Evolutionary conservation across 2,329 filamentous ascomycete species (phyloP), one percentile per base, ranked within the genome.

Genomic region (Huntiella savannae): DNA sequence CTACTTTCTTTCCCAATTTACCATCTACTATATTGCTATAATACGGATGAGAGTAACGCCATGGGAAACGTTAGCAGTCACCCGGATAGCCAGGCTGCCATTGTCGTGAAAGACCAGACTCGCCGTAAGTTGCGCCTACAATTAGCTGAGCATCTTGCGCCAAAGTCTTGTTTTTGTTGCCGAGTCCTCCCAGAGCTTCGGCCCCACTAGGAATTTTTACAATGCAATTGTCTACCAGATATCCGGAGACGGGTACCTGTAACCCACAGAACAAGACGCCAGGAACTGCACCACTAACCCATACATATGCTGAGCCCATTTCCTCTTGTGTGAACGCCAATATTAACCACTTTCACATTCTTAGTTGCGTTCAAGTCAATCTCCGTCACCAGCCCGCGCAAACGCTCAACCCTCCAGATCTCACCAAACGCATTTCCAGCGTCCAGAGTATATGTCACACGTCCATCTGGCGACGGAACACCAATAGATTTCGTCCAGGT

Each of bases 41-140:
- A 13, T 22, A 40, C 49, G 49, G 40, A 51, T 54, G 49, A 51
- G 41, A 32, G 40, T 51, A 55, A 62, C 65, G 73, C 64, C 62
- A 98, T 98, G 91, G 91, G 91, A 59, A 86, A 82, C 68, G 79
- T 95, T 63, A 79, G 77, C 62, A 95, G 87, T 70, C 82, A 78
- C 63, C 77, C 79, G 57, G 87, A 93, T 56, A 87, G 95, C 58
- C 82, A 77, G 60, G 72, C 76, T 55, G 65, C 75, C 56, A 68
- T 96, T 60, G 92, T 82, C 62, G 69, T 96, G 59, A 81, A 82
- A 66, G 91, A 98, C 61, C 91, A 94, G 69, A 83, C 75, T 61
- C 78, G 86, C 71, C 77, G 91, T 96, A 71, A 60, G 80, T 67
- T 56, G 56, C 49, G 22, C 22, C 6, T 7, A 28, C 7, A 28